phyloP scores from a whole-genome alignment of 331 rosid genomes.

The Quercus tomentella region DNA sequence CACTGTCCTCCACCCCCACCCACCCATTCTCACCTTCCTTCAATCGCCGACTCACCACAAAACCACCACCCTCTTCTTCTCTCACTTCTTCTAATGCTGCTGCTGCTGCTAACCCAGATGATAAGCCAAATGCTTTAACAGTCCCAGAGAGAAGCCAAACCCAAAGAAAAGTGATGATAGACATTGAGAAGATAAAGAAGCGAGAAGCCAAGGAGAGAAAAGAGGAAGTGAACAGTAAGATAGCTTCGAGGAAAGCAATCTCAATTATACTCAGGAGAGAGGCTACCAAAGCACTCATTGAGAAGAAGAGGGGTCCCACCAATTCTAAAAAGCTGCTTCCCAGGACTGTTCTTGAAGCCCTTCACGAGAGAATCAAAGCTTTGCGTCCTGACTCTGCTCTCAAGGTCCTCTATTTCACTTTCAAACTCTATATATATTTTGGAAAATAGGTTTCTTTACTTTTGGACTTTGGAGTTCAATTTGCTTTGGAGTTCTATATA shows the following conservation, averaged over 20 bases:
- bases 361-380: slow-evolving; percentile 73
- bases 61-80: slow-evolving; percentile 5
- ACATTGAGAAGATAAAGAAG: slow-evolving; percentile 40
- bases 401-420: slow-evolving; percentile 43
- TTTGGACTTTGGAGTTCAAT: background rate
- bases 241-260: slow-evolving; percentile 82
- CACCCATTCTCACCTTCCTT: slow-evolving; percentile 22
- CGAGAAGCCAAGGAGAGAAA: slow-evolving; percentile 66
- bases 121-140: background rate
- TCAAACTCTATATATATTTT: too few relatives aligned
- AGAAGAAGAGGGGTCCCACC: slow-evolving; percentile 65
- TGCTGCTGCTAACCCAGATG: background rate
- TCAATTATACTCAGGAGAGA: slow-evolving; percentile 82
- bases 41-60: slow-evolving; percentile 9
- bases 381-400: slow-evolving; percentile 93
- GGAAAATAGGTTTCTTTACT: too few relatives aligned
- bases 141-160: slow-evolving; percentile 22
- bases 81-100: background rate
- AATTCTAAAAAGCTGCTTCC: slow-evolving; percentile 83
- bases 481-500: too few relatives aligned
- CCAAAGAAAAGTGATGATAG: slow-evolving; percentile 20
- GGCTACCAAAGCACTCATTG: slow-evolving; percentile 80
- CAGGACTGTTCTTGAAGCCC: slow-evolving; percentile 79
- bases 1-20: background rate
- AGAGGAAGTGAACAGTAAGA: slow-evolving; percentile 61